These are phyloP conservation scores for Sorghum bicolor DNA, from an alignment of 176 grass and related monocot genomes.

Conservation along the genomic window Sorghum_bicolor_NCBIv3 NC_012877.2:60227001-60227500, in stretches of 20 bases:
- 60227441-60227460: not conserved
- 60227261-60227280: not conserved
- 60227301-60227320: not conserved
- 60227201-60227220: not conserved
- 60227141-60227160: not conserved
- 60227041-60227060: not conserved
- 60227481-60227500: too few species aligned
- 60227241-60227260: not conserved
- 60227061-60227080: not conserved
- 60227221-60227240: not conserved
- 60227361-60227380: not conserved
- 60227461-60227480: not conserved
- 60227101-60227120: not conserved
- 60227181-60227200: not conserved
- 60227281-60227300: not conserved
- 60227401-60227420: not conserved
- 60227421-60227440: not conserved
- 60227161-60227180: not conserved
- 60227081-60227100: not conserved
- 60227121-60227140: not conserved
- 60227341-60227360: not conserved
- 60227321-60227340: not conserved
- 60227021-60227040: constrained; percentile 42
- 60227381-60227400: not conserved
- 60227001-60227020: constrained; percentile 25